Conservation (phyloP, 805 yeast species). For the Spathaspora sp. region DNA sequence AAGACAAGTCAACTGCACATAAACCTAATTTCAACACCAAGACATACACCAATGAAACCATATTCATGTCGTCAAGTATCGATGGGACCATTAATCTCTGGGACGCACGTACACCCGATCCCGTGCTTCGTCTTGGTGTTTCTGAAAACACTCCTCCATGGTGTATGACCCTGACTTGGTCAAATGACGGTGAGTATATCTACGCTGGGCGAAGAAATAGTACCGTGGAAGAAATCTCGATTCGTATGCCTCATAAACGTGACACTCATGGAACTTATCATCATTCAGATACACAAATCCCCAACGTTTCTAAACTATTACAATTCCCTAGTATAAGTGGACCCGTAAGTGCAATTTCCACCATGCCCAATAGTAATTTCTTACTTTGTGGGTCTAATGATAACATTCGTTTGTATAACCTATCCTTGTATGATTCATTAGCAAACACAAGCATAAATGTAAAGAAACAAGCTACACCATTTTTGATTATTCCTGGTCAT, state of each 20-base stretch:
- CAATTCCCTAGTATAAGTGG: slow-evolving; percentile 87
- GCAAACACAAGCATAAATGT: slow-evolving; percentile 17
- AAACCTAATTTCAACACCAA: slow-evolving; percentile 14
- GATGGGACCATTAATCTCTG: slow-evolving; percentile 81
- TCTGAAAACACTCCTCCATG: slow-evolving; percentile 83
- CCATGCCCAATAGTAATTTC: slow-evolving; percentile 79
- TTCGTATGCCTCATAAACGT: slow-evolving; percentile 51
- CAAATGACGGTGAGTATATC: slow-evolving; percentile 71
- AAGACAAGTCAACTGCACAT: slow-evolving; percentile 10
- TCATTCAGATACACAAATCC: slow-evolving; percentile 22
- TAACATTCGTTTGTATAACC: slow-evolving; percentile 82
- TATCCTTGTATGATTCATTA: slow-evolving; percentile 43
- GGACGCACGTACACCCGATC: slow-evolving; percentile 60
- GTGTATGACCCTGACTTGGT: slow-evolving; percentile 91
- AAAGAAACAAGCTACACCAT: slow-evolving; percentile 58
- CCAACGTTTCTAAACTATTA: slow-evolving; percentile 54
- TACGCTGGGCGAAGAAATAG: slow-evolving; percentile 90
- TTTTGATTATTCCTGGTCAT: slow-evolving; percentile 91
- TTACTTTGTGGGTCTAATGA: slow-evolving; percentile 86
- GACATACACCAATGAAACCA: slow-evolving; percentile 33
- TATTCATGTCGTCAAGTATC: slow-evolving; percentile 75
- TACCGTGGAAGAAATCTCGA: slow-evolving; percentile 70
- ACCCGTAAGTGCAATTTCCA: slow-evolving; percentile 74
- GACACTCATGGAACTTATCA: slow-evolving; percentile 10
- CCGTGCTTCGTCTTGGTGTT: slow-evolving; percentile 48